Base-by-base conservation (phyloP, 345 rosid species). In the Pistacia integerrima region DNA sequence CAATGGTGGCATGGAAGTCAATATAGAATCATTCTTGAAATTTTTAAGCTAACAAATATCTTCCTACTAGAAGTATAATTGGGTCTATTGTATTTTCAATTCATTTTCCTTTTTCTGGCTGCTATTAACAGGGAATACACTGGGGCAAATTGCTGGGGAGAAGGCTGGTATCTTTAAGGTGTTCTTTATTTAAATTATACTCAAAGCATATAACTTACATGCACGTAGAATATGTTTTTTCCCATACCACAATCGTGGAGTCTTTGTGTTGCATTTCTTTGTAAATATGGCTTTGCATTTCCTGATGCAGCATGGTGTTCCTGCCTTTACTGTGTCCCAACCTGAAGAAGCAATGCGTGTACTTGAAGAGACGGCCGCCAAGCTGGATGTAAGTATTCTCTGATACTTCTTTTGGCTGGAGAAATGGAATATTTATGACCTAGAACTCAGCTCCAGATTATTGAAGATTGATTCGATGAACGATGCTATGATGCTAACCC, bases 101-200 rank as follows among this genome's bases (percentile, higher is more conserved):
- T 76, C 35, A 56, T 69, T 76, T 74, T 72, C 63, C 73, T 67
- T 64, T 64, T 83, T 61, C 8, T 76, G 78, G 72, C 74, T 85
- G 76, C 73, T 76, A 76, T 72, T 65, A 80, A 82, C 85, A 96
- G 99, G 98, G 72, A 78, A 96, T 82, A 94, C 99, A 9, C 94
- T 96, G 33, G 97, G 93, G 54, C 85, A 90, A 91, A 96, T 96
- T 82, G 98, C 98, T 71, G 95, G 98, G 80, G 97, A 92, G 82
- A 96, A 96, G 82, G 98, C 99, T 86, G 98, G 99, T 59, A 93
- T 96, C 81, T 87, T 92, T 77, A 96, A 96, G 99, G 99, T 95
- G 83, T 78, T 78, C 59, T 74, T 61, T 20, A 60, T 25, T 67
- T 16, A 75, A 8, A 30, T 63, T 51, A 14, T 55, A 9, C 6